A percentile compares a stretch with the other conserved stretches of the same genome.
Evolutionary conservation across 176 grass and related monocot genomes (phyloP).

Genomic region (Puccinellia tenuiflora): DNA sequence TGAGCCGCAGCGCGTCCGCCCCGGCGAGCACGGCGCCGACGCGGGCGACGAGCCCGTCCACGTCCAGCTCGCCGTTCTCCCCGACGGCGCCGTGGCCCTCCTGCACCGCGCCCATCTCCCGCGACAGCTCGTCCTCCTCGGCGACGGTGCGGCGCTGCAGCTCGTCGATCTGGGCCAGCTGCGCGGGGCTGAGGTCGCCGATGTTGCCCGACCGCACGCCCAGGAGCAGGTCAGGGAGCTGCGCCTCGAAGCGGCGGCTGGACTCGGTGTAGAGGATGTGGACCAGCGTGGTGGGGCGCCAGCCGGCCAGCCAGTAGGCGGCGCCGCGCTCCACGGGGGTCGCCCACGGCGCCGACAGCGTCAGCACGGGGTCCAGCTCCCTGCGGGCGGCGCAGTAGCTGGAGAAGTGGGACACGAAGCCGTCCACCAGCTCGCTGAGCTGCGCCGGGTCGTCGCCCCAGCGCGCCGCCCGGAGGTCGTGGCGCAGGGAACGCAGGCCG

Average conservation of each 20-base stretch:
- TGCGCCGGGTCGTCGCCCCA: slow-evolving; percentile 27
- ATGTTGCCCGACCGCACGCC: slow-evolving; percentile 65
- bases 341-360: slow-evolving; percentile 66
- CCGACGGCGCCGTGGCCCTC: slow-evolving; percentile 35
- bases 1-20: slow-evolving; percentile 62
- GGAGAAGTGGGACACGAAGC: slow-evolving; percentile 48
- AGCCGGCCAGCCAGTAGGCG: slow-evolving; percentile 50
- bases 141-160: slow-evolving; percentile 54
- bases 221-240: slow-evolving; percentile 57
- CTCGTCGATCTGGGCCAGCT: slow-evolving; percentile 52
- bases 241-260: slow-evolving; percentile 56
- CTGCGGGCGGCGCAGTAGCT: slow-evolving; percentile 40
- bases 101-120: slow-evolving; percentile 64
- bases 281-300: slow-evolving; percentile 8
- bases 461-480: slow-evolving; percentile 33
- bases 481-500: slow-evolving; percentile 47
- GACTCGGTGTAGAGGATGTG: slow-evolving; percentile 45
- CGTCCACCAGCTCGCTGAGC: slow-evolving; percentile 17
- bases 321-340: slow-evolving; percentile 57
- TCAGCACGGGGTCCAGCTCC: slow-evolving; percentile 45
- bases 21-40: slow-evolving; percentile 37
- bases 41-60: slow-evolving; percentile 18
- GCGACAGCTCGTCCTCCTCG: slow-evolving; percentile 53
- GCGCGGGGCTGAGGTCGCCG: slow-evolving; percentile 53
- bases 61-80: not conserved